Evolutionary conservation across 2,329 filamentous ascomycete species (phyloP), one percentile per base, ranked within the genome.

Genomic region (Penicillium digitatum): DNA sequence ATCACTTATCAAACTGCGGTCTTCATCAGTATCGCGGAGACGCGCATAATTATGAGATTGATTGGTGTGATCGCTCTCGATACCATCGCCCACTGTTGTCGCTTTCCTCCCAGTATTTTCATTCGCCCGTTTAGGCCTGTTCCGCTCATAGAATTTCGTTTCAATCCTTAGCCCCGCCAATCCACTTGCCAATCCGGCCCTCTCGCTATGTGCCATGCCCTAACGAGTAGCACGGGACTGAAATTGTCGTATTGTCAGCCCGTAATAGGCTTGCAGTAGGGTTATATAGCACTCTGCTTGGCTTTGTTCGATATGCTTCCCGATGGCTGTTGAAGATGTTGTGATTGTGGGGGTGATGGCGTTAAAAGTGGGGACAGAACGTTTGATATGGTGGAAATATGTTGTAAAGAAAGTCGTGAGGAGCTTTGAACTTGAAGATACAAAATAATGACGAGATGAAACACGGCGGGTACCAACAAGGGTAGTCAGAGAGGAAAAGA

Each of bases 181-280:
- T 55, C 62, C 64, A 58, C 37, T 50, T 42, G 47, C 47, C 47
- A 49, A 49, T 51, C 62, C 64, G 59, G 65, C 66, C 54, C 66
- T 70, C 62, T 71, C 72, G 55, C 63, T 60, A 57, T 72, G 64
- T 56, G 72, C 73, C 73, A 75, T 75, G 67, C 69, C 67, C 70
- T 63, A 64, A 50, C 47, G 48, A 62, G 66, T 63, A 64, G 59
- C 56, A 58, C 54, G 50, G 55, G 48, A 48, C 22, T 11, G 9
- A 27, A 48, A 55, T 49, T 57, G 55, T 61, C 53, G 56, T 56
- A 55, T 48, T 48, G 45, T 48, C 46, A 54, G 55, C 54, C 56
- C 37, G 20, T 53, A 7, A 37, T 24, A 59, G 57, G 57, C 50
- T 58, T 46, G 57, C 58, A 62, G 61, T 58, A 51, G 60, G 58